These are phyloP conservation scores for Lotus japonicus DNA, from an alignment of 306 rosid species.

Conservation along the genomic window DNA sequence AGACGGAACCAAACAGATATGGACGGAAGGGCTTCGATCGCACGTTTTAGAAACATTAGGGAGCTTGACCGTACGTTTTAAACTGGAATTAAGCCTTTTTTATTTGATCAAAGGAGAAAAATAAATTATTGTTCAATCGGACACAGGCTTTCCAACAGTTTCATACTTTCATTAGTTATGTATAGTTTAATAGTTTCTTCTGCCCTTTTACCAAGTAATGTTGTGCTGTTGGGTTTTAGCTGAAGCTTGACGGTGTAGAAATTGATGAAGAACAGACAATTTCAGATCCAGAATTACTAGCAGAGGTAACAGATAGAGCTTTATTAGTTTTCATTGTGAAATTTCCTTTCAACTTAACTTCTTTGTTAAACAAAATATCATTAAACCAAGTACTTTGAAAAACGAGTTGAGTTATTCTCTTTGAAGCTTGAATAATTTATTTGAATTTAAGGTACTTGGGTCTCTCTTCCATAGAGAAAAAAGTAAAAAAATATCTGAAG, in stretches of 20 bases:
- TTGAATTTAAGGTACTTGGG: too few species aligned
- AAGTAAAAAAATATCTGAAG: too few species aligned
- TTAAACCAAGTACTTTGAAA: background rate
- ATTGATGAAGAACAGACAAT: conserved; percentile 83
- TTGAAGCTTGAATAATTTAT: background rate
- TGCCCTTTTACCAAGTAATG: background rate
- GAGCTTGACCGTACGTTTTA: too few species aligned
- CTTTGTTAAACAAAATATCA: background rate
- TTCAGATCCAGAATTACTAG: conserved; percentile 59
- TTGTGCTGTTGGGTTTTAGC: conserved; percentile 33
- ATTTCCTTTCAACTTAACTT: background rate
- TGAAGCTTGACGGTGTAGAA: conserved; percentile 72
- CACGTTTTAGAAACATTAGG: too few species aligned
- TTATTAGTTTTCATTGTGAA: background rate
- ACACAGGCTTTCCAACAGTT: background rate
- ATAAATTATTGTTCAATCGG: background rate
- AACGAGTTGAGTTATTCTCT: background rate
- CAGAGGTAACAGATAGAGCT: conserved; percentile 54
- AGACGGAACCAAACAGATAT: too few species aligned
- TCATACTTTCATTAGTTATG: background rate
- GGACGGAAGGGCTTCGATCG: too few species aligned
- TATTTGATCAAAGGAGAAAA: background rate
- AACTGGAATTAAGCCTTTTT: too few species aligned
- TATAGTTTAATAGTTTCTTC: conserved; percentile 3
- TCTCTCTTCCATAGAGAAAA: too few species aligned